A percentile compares a stretch with the other conserved stretches of the same genome.
phyloP scores from a whole-genome alignment of 202 grass and related monocot species.

The Schoenoplectus tabernaemontani region DNA sequence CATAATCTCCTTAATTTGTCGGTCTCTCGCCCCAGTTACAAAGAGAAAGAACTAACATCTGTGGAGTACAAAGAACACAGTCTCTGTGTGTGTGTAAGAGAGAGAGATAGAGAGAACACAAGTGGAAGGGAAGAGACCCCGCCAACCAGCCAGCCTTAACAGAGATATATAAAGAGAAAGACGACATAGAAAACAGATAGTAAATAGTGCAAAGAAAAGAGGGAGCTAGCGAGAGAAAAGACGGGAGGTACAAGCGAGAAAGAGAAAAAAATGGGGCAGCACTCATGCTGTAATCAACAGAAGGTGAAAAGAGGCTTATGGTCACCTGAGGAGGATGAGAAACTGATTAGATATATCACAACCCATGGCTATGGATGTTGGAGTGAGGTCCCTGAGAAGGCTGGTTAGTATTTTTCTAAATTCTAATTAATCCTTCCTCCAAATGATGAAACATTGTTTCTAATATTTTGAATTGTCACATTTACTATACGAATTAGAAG shows the following conservation, averaged over 20 bases:
- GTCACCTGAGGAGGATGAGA: constrained; percentile 99
- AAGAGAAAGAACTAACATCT: background rate
- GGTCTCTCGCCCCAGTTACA: constrained; percentile 24
- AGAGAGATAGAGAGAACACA: constrained; percentile 7
- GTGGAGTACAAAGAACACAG: constrained; percentile 20
- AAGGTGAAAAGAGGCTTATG: constrained; percentile 98
- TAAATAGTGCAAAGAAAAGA: constrained; percentile 2
- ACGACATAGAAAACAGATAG: constrained; percentile 16
- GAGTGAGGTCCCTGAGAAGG: constrained; percentile 98
- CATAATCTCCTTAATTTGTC: constrained; percentile 15
- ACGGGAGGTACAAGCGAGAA: background rate
- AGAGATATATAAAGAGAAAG: constrained; percentile 11
- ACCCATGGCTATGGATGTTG: constrained; percentile 94
- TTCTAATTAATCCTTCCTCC: background rate
- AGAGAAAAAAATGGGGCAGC: constrained; percentile 68
- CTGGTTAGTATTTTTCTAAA: constrained; percentile 57
- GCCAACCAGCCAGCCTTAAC: constrained; percentile 1
- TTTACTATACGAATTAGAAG: background rate
- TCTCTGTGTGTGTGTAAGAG: background rate
- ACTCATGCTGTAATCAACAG: constrained; percentile 99
- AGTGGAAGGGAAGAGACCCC: background rate
- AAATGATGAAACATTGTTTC: background rate
- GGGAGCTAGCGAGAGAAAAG: background rate
- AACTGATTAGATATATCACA: constrained; percentile 96
- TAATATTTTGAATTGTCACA: background rate